Base-by-base conservation (phyloP, 805 yeast genomes). In the Kuraishia floccosa region DNA sequence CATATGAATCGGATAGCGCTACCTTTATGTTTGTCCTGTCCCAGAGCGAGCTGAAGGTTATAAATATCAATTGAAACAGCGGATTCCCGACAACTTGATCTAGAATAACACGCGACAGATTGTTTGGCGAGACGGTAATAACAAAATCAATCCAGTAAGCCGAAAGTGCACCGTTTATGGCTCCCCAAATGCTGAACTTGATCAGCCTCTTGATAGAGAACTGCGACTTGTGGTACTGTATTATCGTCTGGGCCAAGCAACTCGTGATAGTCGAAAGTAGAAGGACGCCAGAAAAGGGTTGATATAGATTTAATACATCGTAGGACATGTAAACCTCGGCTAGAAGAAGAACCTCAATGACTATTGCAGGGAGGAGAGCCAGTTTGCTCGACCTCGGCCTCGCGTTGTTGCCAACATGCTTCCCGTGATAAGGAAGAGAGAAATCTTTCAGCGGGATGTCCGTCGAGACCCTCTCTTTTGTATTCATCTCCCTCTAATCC, bases 111-210 rank as follows among this genome's bases (percentile, higher is more conserved):
- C 74, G 52, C 33, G 51, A 53, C 39, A 28, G 51, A 49, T 7
- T 63, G 65, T 19, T 67, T 41, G 5, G 48, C 49, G 3, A 39
- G 30, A 5, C 67, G 4, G 11, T 12, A 12, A 32, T 43, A 25
- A 76, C 47, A 16, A 63, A 37, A 27, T 67, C 68, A 23, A 76
- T 63, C 82, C 82, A 76, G 11, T 67, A 42, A 1, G 59, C 62
- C 4, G 76, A 67, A 30, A 73, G 47, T 12, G 61, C 42, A 2
- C 82, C 83, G 46, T 74, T 74, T 28, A 75, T 52, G 9, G 60
- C 48, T 12, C 84, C 84, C 81, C 81, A 76, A 2, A 65, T 44
- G 34, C 60, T 43, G 39, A 76, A 76, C 42, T 75, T 75, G 33
- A 56, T 38, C 30, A 49, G 56, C 30, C 46, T 50, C 21, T 36